Percentiles rank a stretch among this genome's conserved stretches.
phyloP scores from a whole-genome alignment of 1,139 yeast species.

The Saccharomyces hybrid region DNA sequence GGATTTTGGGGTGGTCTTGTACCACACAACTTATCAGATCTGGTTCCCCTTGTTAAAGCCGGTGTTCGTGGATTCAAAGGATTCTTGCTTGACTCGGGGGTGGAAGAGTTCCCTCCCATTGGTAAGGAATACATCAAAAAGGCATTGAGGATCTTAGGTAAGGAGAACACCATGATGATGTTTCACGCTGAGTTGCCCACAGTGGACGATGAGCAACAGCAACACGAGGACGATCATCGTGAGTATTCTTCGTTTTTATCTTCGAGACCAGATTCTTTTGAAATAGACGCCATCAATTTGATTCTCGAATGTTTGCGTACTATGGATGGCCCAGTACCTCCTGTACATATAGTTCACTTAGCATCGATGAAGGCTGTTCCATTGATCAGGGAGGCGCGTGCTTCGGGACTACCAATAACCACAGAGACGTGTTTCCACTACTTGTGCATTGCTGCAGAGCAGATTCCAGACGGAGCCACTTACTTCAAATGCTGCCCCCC shows the following conservation, averaged over 20 bases:
- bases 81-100: slow-evolving; percentile 85
- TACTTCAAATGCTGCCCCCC: no score
- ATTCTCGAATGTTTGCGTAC: slow-evolving; percentile 39
- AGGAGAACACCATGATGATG: slow-evolving; percentile 65
- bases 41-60: slow-evolving; percentile 65
- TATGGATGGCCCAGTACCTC: no score
- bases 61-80: slow-evolving; percentile 94
- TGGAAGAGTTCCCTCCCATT: slow-evolving; percentile 87
- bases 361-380: no score
- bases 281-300: slow-evolving; percentile 71
- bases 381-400: no score
- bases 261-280: slow-evolving; percentile 84
- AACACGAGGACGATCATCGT: slow-evolving; percentile 51
- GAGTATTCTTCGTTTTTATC: slow-evolving; percentile 67
- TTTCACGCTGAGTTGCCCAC: slow-evolving; percentile 88
- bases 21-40: slow-evolving; percentile 63
- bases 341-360: no score
- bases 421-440: no score
- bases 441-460: no score
- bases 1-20: slow-evolving; percentile 96
- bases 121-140: slow-evolving; percentile 50
- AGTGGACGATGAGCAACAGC: slow-evolving; percentile 36
- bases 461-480: no score
- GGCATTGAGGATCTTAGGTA: slow-evolving; percentile 59
- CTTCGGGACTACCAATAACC: no score